Evolutionary conservation across 306 rosid species (phyloP).

Genomic region (Lithocarpus polystachyus): DNA sequence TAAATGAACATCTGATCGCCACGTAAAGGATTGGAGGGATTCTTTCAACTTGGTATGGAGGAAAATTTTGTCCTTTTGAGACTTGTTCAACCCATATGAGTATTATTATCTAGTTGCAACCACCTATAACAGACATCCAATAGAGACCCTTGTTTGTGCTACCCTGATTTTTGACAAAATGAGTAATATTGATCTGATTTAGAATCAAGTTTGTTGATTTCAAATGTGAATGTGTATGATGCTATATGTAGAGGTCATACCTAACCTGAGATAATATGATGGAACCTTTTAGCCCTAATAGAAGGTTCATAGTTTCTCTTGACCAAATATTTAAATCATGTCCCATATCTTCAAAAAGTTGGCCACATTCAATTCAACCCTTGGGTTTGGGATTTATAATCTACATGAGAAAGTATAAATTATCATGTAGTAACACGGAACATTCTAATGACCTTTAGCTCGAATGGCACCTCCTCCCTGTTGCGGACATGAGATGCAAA

Average conservation of each 20-base stretch:
- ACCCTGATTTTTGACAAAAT: neutral
- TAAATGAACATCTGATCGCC: too few species aligned
- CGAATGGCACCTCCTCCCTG: too few species aligned
- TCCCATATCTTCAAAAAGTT: neutral
- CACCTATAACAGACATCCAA: neutral
- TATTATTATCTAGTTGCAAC: neutral
- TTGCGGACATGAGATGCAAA: too few species aligned
- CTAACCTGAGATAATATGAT: neutral
- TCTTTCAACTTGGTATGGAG: too few species aligned
- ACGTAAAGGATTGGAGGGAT: too few species aligned
- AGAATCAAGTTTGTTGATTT: neutral
- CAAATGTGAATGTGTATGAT: neutral
- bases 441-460: too few species aligned
- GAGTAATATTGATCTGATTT: neutral
- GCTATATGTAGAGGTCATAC: too few species aligned
- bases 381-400: neutral
- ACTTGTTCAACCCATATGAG: too few species aligned
- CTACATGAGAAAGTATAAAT: too few species aligned
- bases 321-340: neutral
- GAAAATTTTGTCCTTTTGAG: too few species aligned
- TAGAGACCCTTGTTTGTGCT: neutral
- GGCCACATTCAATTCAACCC: neutral
- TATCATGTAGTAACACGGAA: too few species aligned
- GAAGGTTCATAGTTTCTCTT: neutral
- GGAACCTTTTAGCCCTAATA: neutral